Conservation (phyloP, 352 stramenopile genomes). For the Saprolegnia parasitica region DNA sequence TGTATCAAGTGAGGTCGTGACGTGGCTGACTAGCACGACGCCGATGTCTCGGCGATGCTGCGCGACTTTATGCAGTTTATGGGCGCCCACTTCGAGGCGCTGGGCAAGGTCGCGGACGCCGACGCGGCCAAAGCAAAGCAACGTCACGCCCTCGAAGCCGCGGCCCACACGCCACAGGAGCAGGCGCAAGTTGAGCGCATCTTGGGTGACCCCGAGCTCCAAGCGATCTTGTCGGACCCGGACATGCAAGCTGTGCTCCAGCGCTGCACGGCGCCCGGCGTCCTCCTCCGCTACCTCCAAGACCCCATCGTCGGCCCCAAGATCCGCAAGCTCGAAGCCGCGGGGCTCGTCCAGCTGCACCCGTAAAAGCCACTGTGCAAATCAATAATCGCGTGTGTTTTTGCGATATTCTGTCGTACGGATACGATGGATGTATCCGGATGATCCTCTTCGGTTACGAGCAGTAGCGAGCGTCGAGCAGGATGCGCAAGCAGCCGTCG, state of each 20-base stretch:
- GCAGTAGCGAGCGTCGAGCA: not conserved
- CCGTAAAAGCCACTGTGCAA: not conserved
- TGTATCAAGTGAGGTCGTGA: not conserved
- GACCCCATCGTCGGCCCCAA: constrained; percentile 49
- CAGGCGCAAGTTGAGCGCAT: constrained; percentile 66
- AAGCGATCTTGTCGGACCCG: constrained; percentile 52
- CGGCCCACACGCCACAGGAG: constrained; percentile 52
- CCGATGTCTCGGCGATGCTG: constrained; percentile 53
- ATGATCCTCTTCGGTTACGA: not conserved
- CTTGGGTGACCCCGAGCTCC: constrained; percentile 55
- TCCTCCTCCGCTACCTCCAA: constrained; percentile 39
- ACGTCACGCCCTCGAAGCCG: constrained; percentile 52
- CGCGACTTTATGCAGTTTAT: constrained; percentile 69
- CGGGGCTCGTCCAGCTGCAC: constrained; percentile 53
- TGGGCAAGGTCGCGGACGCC: constrained; percentile 38
- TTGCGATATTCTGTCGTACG: not conserved
- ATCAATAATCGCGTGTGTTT: not conserved
- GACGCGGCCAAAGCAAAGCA: constrained; percentile 36
- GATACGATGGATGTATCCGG: not conserved
- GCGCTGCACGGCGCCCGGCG: constrained; percentile 37
- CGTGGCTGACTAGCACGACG: constrained; percentile 38
- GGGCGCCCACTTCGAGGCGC: constrained; percentile 65
- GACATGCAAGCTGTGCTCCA: constrained; percentile 55
- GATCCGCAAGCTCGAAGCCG: constrained; percentile 49
- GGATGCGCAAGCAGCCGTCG: not conserved